Evolutionary conservation across 1,139 yeast species (phyloP).

Genomic region (Lodderomyces margitis): DNA sequence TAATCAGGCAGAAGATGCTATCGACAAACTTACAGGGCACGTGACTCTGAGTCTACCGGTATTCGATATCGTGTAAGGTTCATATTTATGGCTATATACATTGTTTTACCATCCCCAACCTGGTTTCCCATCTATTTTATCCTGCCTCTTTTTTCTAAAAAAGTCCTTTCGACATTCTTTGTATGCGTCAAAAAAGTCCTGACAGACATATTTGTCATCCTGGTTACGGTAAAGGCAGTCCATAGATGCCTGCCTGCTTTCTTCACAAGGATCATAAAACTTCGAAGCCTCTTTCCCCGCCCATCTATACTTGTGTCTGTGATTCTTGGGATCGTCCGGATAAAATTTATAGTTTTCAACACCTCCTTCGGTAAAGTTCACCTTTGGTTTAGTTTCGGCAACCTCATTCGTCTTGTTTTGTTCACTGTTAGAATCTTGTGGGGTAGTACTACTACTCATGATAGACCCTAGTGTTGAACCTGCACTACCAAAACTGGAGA

Average conservation of each 20-base stretch:
- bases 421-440: neutral
- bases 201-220: slow-evolving; percentile 71
- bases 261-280: slow-evolving; percentile 91
- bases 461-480: neutral
- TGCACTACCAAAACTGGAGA: neutral
- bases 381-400: slow-evolving; percentile 42
- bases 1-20: neutral
- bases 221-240: slow-evolving; percentile 76
- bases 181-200: slow-evolving; percentile 87
- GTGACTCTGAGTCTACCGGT: slow-evolving; percentile 4
- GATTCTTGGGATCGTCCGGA: slow-evolving; percentile 76
- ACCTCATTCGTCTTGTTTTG: slow-evolving; percentile 26
- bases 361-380: slow-evolving; percentile 57
- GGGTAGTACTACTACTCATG: neutral
- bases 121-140: slow-evolving; percentile 37
- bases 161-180: slow-evolving; percentile 89
- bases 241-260: slow-evolving; percentile 82
- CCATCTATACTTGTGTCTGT: slow-evolving; percentile 60
- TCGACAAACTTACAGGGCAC: slow-evolving; percentile 5
- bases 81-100: slow-evolving; percentile 8
- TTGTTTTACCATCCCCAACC: slow-evolving; percentile 46
- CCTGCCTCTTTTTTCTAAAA: slow-evolving; percentile 43
- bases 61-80: slow-evolving; percentile 6
- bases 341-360: slow-evolving; percentile 64
- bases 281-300: slow-evolving; percentile 73